Evolutionary conservation across 768 basidiomycete species (phyloP).

Genomic region (Lactarius akahatsu): DNA sequence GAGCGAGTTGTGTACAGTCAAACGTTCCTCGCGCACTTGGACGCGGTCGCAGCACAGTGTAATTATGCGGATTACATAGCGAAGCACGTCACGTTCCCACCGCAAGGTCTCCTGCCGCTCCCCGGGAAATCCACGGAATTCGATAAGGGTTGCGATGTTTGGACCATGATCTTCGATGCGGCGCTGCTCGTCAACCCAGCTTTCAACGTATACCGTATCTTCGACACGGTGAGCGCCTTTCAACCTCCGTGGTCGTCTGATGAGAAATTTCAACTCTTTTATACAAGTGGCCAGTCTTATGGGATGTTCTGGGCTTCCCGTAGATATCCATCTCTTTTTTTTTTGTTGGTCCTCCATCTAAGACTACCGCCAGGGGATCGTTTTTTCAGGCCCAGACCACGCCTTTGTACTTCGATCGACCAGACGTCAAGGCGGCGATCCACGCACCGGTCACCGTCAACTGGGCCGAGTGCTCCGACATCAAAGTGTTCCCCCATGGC

Average conservation of each 20-base stretch:
- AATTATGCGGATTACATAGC: slow-evolving; percentile 62
- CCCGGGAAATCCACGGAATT: slow-evolving; percentile 53
- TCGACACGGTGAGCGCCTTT: slow-evolving; percentile 51
- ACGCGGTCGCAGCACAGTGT: slow-evolving; percentile 51
- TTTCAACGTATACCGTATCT: slow-evolving; percentile 76
- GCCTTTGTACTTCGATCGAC: slow-evolving; percentile 69
- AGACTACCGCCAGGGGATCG: slow-evolving; percentile 44
- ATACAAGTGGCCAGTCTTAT: slow-evolving; percentile 46
- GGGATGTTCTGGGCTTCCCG: slow-evolving; percentile 83
- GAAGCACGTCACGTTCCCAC: slow-evolving; percentile 66
- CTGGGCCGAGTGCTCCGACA: slow-evolving; percentile 64
- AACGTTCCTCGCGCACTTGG: slow-evolving; percentile 59
- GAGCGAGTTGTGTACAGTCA: slow-evolving; percentile 42
- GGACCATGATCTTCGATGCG: slow-evolving; percentile 63
- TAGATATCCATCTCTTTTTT: slow-evolving; percentile 35
- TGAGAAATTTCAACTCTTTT: too few species aligned
- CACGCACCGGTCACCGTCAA: slow-evolving; percentile 62
- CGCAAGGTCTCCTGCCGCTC: slow-evolving; percentile 60
- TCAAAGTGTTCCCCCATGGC: slow-evolving; percentile 59
- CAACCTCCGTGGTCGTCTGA: neutral
- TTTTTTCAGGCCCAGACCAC: slow-evolving; percentile 51
- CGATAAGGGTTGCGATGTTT: slow-evolving; percentile 63
- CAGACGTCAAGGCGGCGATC: slow-evolving; percentile 66
- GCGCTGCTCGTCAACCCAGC: slow-evolving; percentile 67
- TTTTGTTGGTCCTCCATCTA: neutral